Evolutionary conservation across 2,329 filamentous ascomycete species (phyloP).

Genomic region (Xylaria hypoxylon): DNA sequence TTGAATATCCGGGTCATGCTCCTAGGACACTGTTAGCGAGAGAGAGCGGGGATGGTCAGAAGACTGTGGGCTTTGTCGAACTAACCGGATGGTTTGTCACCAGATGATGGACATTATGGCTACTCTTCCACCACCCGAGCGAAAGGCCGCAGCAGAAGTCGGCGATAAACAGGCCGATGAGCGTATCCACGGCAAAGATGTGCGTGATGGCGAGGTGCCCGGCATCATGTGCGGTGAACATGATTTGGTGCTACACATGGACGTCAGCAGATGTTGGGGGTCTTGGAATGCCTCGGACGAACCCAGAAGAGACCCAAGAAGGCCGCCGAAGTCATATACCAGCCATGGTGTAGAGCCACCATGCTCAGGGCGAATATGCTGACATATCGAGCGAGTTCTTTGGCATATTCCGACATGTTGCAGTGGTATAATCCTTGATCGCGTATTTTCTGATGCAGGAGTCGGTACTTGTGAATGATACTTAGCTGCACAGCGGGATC

Average conservation of each 20-base stretch:
- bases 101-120: constrained; percentile 76
- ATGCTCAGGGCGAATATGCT: constrained; percentile 63
- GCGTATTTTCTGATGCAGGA: constrained; percentile 65
- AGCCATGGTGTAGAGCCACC: constrained; percentile 59
- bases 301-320: constrained; percentile 74
- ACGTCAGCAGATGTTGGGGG: constrained; percentile 37
- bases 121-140: constrained; percentile 77
- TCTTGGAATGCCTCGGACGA: constrained; percentile 37
- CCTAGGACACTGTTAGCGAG: constrained; percentile 50
- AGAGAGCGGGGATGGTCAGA: background rate
- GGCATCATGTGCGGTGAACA: constrained; percentile 75
- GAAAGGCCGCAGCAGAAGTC: constrained; percentile 75
- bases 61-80: background rate
- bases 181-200: constrained; percentile 67
- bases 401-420: constrained; percentile 67
- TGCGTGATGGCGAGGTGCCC: constrained; percentile 72
- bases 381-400: constrained; percentile 67
- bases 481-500: constrained; percentile 65
- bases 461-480: constrained; percentile 67
- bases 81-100: constrained; percentile 70
- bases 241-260: constrained; percentile 68
- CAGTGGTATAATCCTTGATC: constrained; percentile 70
- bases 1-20: constrained; percentile 71
- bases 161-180: constrained; percentile 72
- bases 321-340: constrained; percentile 68